These are phyloP conservation scores for Colletotrichum neosansevieriae DNA, from an alignment of 2,329 filamentous ascomycete species.

Conservation along the genomic window DNA sequence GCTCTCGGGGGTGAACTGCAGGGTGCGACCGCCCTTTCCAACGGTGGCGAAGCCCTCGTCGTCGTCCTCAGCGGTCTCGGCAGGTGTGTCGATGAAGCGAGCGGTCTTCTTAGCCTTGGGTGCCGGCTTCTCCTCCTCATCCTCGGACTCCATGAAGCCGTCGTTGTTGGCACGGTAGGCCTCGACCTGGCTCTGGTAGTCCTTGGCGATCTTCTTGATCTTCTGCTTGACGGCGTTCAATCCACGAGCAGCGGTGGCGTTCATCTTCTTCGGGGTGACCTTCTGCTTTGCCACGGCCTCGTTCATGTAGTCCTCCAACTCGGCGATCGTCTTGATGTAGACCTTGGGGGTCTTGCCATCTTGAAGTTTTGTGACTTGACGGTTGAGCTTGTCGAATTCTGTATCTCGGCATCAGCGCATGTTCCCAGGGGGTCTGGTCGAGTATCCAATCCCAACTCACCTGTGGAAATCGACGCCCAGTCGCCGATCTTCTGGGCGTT, in stretches of 20 bases:
- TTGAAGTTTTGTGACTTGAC: constrained; percentile 83
- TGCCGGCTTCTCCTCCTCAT: constrained; percentile 74
- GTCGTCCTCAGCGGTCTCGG: constrained; percentile 64
- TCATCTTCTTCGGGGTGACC: constrained; percentile 98
- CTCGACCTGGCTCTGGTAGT: constrained; percentile 89
- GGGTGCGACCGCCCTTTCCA: constrained; percentile 86
- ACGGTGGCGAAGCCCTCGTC: constrained; percentile 92
- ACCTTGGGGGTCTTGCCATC: constrained; percentile 86
- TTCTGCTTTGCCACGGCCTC: constrained; percentile 97
- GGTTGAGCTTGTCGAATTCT: constrained; percentile 97
- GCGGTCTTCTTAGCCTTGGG: constrained; percentile 64
- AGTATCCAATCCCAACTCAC: constrained; percentile 63
- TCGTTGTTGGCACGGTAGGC: constrained; percentile 88
- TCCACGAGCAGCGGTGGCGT: constrained; percentile 91
- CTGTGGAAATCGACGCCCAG: constrained; percentile 91
- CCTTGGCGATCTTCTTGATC: constrained; percentile 99
- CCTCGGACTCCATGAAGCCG: constrained; percentile 86
- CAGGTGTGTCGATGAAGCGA: constrained; percentile 59
- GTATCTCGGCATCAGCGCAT: constrained; percentile 36
- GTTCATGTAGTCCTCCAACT: constrained; percentile 94
- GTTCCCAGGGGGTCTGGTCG: background rate
- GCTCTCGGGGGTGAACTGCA: constrained; percentile 95
- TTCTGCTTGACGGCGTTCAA: constrained; percentile 98
- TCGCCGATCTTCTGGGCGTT: constrained; percentile 98
- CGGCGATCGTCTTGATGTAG: constrained; percentile 92